These are phyloP conservation scores for Tremella mesenterica DNA, from an alignment of 768 basidiomycete genomes.

Conservation along the genomic window DNA sequence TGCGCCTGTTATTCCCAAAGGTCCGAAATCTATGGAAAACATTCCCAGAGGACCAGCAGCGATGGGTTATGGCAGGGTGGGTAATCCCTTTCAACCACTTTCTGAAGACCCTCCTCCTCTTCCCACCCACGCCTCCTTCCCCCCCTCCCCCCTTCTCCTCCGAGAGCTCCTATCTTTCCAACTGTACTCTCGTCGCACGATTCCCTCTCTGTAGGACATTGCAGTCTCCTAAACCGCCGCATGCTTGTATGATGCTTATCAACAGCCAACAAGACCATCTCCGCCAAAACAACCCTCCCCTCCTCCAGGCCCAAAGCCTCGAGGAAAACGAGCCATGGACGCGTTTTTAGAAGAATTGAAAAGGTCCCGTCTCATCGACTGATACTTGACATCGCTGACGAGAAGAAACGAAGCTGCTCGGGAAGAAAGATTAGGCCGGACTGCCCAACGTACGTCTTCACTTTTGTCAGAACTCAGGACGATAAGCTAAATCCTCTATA, in stretches of 20 bases:
- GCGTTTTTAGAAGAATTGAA: slow-evolving; percentile 94
- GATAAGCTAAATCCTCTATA: background rate
- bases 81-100: background rate
- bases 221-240: too few relatives aligned
- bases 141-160: too few relatives aligned
- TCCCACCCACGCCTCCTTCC: too few relatives aligned
- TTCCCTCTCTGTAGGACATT: too few relatives aligned
- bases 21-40: slow-evolving; percentile 5
- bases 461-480: background rate
- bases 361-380: slow-evolving; percentile 49
- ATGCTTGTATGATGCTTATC: background rate
- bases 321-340: slow-evolving; percentile 95
- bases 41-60: slow-evolving; percentile 13
- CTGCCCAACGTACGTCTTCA: slow-evolving; percentile 33
- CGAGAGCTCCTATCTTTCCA: too few relatives aligned
- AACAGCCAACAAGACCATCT: background rate
- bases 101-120: too few relatives aligned
- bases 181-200: too few relatives aligned
- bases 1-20: slow-evolving; percentile 4
- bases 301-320: slow-evolving; percentile 58
- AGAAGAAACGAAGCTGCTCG: slow-evolving; percentile 81
- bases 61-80: slow-evolving; percentile 14
- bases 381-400: background rate
- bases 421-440: slow-evolving; percentile 61
- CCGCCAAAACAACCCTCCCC: slow-evolving; percentile 53